These are phyloP conservation scores for Phytophthora ramorum DNA, from an alignment of 352 stramenopile species.

Conservation along the genomic window DNA sequence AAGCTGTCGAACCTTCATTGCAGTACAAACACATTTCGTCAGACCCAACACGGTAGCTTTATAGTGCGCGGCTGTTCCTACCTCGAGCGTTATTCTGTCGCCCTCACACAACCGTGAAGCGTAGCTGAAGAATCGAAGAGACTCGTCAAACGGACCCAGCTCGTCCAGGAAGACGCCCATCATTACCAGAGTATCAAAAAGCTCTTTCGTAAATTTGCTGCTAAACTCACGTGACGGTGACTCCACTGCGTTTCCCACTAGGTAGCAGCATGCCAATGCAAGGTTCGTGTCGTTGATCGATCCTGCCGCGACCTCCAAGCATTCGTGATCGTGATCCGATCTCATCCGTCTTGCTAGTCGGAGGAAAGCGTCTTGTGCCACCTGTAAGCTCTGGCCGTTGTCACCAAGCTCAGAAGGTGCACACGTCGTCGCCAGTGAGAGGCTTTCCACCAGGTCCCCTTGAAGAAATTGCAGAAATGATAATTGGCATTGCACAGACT, in stretches of 20 bases:
- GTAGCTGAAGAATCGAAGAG: constrained; percentile 49
- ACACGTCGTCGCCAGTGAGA: constrained; percentile 16
- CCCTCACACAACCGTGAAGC: constrained; percentile 41
- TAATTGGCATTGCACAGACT: constrained; percentile 24
- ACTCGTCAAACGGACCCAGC: constrained; percentile 54
- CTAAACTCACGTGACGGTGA: constrained; percentile 26
- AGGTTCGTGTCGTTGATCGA: constrained; percentile 11
- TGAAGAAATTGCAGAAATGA: constrained; percentile 42
- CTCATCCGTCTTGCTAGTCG: constrained; percentile 22
- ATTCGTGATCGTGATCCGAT: constrained; percentile 31
- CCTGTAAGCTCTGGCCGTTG: constrained; percentile 23
- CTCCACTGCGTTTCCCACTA: neutral
- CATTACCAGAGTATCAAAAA: constrained; percentile 54
- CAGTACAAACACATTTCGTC: neutral
- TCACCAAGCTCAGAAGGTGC: constrained; percentile 1
- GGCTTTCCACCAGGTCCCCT: constrained; percentile 24
- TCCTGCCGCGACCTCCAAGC: constrained; percentile 17
- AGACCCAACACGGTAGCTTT: neutral
- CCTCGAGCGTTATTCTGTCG: constrained; percentile 46
- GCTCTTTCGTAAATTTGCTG: constrained; percentile 52
- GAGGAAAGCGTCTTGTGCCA: constrained; percentile 32
- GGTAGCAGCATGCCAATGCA: constrained; percentile 9
- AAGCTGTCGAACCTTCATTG: constrained; percentile 30
- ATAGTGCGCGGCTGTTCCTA: constrained; percentile 12
- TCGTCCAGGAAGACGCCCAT: constrained; percentile 79